Conservation (phyloP, 495 filamentous ascomycete genomes). For the Aspergillus egyptiacus region DNA sequence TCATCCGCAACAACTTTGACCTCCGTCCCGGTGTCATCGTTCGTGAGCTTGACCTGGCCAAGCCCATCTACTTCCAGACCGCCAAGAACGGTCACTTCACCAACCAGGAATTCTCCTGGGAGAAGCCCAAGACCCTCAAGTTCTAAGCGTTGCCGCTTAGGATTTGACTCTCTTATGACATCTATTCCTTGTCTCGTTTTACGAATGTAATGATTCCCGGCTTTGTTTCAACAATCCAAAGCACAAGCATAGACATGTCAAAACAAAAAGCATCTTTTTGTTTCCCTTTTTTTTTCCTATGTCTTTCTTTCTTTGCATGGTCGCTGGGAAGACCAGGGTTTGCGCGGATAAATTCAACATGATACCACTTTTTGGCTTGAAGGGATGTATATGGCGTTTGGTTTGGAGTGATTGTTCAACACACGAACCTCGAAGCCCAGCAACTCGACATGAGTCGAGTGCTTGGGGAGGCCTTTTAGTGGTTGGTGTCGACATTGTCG, state of each 20-base stretch:
- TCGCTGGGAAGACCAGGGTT: slow-evolving; percentile 34
- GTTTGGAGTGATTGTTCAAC: slow-evolving; percentile 43
- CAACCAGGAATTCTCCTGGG: slow-evolving; percentile 96
- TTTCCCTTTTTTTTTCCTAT: slow-evolving; percentile 32
- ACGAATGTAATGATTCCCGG: slow-evolving; percentile 48
- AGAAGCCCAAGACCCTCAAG: slow-evolving; percentile 92
- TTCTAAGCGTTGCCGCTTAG: slow-evolving; percentile 51
- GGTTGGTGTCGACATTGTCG: slow-evolving; percentile 4
- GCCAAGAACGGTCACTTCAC: slow-evolving; percentile 99
- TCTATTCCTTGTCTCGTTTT: slow-evolving; percentile 25
- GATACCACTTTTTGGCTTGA: slow-evolving; percentile 50
- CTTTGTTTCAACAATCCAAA: slow-evolving; percentile 61
- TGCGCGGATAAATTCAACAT: slow-evolving; percentile 51
- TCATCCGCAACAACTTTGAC: slow-evolving; percentile 94
- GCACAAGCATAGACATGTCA: slow-evolving; percentile 44
- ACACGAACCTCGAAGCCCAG: slow-evolving; percentile 17
- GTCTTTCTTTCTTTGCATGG: slow-evolving; percentile 38
- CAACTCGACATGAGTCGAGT: slow-evolving; percentile 12
- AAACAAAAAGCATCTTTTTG: slow-evolving; percentile 23
- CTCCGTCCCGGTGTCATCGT: slow-evolving; percentile 96
- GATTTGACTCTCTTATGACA: slow-evolving; percentile 1
- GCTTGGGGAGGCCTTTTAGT: slow-evolving; percentile 8
- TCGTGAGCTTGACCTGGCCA: slow-evolving; percentile 88
- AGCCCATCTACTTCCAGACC: slow-evolving; percentile 96
- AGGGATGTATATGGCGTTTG: slow-evolving; percentile 43